These are phyloP conservation scores for Theobroma grandiflorum DNA, from an alignment of 441 rosid species.

Conservation along the genomic window DNA sequence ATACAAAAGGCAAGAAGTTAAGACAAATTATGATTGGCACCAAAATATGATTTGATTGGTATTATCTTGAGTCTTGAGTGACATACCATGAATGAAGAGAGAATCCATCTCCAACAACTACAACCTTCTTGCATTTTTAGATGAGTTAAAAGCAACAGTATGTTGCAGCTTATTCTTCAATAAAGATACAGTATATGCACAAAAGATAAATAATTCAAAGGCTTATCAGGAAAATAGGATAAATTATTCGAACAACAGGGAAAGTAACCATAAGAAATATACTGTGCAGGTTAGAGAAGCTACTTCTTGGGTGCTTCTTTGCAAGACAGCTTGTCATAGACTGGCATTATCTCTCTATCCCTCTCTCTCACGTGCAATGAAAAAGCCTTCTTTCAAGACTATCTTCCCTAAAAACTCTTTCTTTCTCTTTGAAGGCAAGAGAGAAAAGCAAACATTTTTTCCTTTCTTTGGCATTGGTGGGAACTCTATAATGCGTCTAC, in stretches of 20 bases:
- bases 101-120: background rate
- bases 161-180: background rate
- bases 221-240: background rate
- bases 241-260: conserved; percentile 8
- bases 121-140: background rate
- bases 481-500: conserved; percentile 24
- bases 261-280: background rate
- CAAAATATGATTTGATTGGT: background rate
- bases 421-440: background rate
- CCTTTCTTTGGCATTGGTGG: conserved; percentile 29
- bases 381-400: background rate
- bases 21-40: background rate
- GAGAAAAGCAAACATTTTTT: conserved; percentile 7
- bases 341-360: conserved; percentile 40
- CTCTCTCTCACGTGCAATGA: background rate
- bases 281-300: conserved; percentile 19
- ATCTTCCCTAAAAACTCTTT: background rate
- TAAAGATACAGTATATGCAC: background rate
- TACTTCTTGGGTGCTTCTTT: conserved; percentile 31
- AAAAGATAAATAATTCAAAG: conserved; percentile 6
- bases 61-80: background rate
- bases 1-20: background rate
- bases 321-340: conserved; percentile 53
- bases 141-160: background rate
- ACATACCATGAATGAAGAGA: background rate